These are phyloP conservation scores for Hebeloma cylindrosporum DNA, from an alignment of 768 basidiomycete genomes.

Conservation along the genomic window DNA sequence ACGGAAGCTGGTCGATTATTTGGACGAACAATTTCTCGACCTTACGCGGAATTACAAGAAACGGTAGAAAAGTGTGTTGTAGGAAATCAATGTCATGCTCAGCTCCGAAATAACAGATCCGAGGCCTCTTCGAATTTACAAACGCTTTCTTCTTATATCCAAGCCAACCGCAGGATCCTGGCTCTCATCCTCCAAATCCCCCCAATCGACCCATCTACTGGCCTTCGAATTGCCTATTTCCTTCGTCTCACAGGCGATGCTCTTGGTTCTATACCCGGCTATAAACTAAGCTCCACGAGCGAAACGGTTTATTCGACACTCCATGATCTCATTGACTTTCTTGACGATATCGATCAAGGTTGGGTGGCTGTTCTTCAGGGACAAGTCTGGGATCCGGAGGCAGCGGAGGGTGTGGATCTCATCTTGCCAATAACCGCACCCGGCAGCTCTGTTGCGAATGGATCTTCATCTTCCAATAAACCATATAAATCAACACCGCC, in stretches of 20 bases:
- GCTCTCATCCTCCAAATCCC: constrained; percentile 72
- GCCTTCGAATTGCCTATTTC: constrained; percentile 65
- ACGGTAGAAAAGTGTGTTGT: too few species aligned
- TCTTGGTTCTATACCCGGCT: constrained; percentile 60
- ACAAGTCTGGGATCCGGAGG: constrained; percentile 65
- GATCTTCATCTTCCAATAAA: constrained; percentile 28
- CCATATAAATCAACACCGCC: constrained; percentile 44
- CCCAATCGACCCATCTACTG: constrained; percentile 67
- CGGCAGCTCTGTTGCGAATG: constrained; percentile 11
- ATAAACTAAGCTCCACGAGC: constrained; percentile 39
- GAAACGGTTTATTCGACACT: constrained; percentile 35
- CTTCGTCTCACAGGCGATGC: constrained; percentile 72
- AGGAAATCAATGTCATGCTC: too few species aligned
- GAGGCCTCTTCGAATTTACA: constrained; percentile 52
- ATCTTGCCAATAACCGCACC: constrained; percentile 32
- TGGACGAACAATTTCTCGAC: constrained; percentile 65
- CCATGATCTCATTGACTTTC: constrained; percentile 57
- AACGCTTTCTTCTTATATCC: constrained; percentile 61
- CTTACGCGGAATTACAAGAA: constrained; percentile 73
- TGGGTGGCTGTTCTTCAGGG: constrained; percentile 67
- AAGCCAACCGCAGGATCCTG: constrained; percentile 54
- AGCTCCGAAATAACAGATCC: constrained; percentile 37
- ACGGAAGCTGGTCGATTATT: constrained; percentile 57
- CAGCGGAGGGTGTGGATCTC: constrained; percentile 36
- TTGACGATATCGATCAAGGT: constrained; percentile 72